Conservation (phyloP, 139 green algal species). For the Chlamydomonas sphaeroides region DNA sequence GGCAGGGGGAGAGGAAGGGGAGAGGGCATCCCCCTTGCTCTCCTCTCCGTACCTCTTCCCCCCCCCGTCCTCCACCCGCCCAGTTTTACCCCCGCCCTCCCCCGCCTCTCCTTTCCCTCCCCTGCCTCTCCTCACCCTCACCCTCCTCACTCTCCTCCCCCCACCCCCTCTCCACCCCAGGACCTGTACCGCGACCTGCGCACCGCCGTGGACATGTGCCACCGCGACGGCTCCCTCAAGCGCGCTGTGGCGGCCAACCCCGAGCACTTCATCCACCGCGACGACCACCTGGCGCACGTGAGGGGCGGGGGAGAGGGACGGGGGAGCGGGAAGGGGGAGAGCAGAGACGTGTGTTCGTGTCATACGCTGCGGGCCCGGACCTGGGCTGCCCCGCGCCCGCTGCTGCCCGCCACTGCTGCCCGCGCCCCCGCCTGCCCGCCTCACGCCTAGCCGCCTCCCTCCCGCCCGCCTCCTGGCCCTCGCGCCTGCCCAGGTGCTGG, state of each 20-base stretch:
- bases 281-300: conserved; percentile 40
- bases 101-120: neutral
- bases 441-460: no score
- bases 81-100: neutral
- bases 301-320: neutral
- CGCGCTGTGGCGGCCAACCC: conserved; percentile 88
- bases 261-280: conserved; percentile 87
- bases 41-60: no score
- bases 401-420: neutral
- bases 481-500: conserved; percentile 53
- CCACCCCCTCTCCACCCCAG: neutral
- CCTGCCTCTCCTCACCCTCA: no score
- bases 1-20: no score
- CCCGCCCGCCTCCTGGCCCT: neutral
- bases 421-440: no score
- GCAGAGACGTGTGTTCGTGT: neutral
- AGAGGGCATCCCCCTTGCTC: no score
- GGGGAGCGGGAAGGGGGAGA: no score
- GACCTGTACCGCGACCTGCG: conserved; percentile 87
- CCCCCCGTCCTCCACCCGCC: neutral
- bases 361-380: no score
- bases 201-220: conserved; percentile 95
- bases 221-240: conserved; percentile 96
- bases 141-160: no score
- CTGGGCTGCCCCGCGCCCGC: neutral